Evolutionary conservation across 805 yeast species (phyloP).

Genomic region (Yamadazyma endophytica): DNA sequence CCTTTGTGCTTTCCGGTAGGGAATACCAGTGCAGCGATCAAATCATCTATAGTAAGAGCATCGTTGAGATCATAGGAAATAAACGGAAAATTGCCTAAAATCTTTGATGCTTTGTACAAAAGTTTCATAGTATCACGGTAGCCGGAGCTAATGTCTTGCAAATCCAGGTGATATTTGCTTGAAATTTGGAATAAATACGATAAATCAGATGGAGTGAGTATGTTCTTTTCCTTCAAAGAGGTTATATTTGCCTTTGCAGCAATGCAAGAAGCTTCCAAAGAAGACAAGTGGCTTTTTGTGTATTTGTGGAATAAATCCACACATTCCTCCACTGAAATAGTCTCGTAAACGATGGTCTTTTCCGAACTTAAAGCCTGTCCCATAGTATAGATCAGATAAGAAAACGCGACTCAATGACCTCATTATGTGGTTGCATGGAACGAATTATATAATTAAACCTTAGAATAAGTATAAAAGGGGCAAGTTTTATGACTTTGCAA

Average conservation of each 20-base stretch:
- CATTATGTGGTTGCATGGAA: no score
- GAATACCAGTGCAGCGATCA: conserved; percentile 27
- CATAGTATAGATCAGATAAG: no score
- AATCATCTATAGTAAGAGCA: conserved; percentile 32
- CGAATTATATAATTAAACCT: no score
- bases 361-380: conserved; percentile 14
- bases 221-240: conserved; percentile 11
- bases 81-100: conserved; percentile 50
- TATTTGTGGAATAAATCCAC: conserved; percentile 15
- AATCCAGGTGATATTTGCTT: conserved; percentile 6
- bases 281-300: conserved; percentile 13
- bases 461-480: no score
- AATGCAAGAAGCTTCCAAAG: conserved; percentile 17
- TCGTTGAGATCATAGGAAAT: conserved; percentile 30
- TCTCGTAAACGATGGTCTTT: background rate
- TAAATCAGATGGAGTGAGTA: conserved; percentile 17
- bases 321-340: conserved; percentile 13
- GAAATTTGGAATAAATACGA: conserved; percentile 18
- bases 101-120: conserved; percentile 37
- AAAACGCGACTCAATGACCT: no score
- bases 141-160: conserved; percentile 4
- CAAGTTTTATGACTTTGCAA: no score
- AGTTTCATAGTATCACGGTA: conserved; percentile 12
- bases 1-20: conserved; percentile 39
- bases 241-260: conserved; percentile 12